Evolutionary conservation across 306 rosid genomes (phyloP), one percentile per base, ranked within the genome.

Genomic region (Castanea mollissima): DNA sequence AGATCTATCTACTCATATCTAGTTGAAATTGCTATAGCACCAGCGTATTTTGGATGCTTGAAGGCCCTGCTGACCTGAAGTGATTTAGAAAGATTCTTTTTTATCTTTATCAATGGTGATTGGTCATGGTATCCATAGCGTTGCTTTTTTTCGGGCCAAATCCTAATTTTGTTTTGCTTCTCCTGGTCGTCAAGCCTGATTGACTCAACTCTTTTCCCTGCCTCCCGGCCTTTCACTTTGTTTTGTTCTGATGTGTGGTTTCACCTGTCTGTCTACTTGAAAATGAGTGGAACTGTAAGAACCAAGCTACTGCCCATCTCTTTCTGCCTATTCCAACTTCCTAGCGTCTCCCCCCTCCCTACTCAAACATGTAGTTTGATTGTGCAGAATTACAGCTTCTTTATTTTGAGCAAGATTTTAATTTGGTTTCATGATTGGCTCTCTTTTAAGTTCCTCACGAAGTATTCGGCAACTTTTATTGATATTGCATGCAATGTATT

Each of bases 351-450:
- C 18, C 31, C 2, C 6, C 6, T 55, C 31, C 19, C 21, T 55
- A 49, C 46, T 55, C 16, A 19, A 14, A 25, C 21, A 32, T 62
- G 41, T 25, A 20, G 56, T 79, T 70, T 58, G 71, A 71, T 65
- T 41, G 16, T 16, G 25, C 74, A 49, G 38, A 6, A 74, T 25
- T 82, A 79, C 60, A 73, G 73, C 72, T 83, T 14, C 23, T 41
- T 2, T 57, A 20, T 18, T 46, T 46, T 71, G 57, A 23, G 10
- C 46, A 58, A 58, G 4, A 16, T 31, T 59, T 19, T 34, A 55
- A 57, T 20, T 25, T 12, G n/a, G 27, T 57, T 41, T 12, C 59
- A 29, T 31, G 41, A 20, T 55, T 49, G 14, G 34, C 56, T 31
- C 35, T 41, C 21, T 55, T 74, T 71, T 83, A 23, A 74, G 63